Percentiles rank a stretch among this genome's conserved stretches.
Conservation (phyloP, 2,329 filamentous ascomycete genomes). For the Tolypocladium sp. region DNA sequence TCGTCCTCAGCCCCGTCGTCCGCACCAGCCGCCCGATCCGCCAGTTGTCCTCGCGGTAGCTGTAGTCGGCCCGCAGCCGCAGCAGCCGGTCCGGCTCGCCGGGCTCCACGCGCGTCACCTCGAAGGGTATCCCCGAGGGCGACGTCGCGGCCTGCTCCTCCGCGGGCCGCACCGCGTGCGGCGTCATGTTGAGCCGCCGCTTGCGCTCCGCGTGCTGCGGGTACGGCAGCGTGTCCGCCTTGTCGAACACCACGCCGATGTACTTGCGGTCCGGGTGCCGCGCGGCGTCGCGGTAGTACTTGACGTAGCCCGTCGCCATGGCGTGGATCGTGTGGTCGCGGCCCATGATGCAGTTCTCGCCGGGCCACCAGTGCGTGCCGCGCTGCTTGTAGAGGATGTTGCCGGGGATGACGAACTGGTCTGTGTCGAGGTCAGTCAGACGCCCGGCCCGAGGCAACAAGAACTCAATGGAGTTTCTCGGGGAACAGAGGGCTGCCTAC, state of each 20-base stretch:
- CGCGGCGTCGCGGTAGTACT: conserved; percentile 86
- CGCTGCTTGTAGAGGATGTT: conserved; percentile 98
- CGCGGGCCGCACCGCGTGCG: conserved; percentile 32
- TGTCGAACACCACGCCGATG: conserved; percentile 87
- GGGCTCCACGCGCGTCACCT: conserved; percentile 30
- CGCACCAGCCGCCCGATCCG: conserved; percentile 44
- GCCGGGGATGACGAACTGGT: conserved; percentile 87
- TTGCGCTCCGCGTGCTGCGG: conserved; percentile 64
- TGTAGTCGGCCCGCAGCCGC: conserved; percentile 43
- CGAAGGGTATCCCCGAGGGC: conserved; percentile 40
- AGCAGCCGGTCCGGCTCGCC: conserved; percentile 38
- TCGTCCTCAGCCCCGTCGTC: conserved; percentile 40
- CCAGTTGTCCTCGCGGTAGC: conserved; percentile 53
- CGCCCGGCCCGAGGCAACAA: too few relatives aligned
- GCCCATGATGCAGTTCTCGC: conserved; percentile 91
- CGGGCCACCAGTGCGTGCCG: conserved; percentile 87
- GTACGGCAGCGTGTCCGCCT: conserved; percentile 70
- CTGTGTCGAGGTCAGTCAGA: conserved; percentile 33
- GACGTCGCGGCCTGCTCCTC: conserved; percentile 30
- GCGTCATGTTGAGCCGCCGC: conserved; percentile 67
- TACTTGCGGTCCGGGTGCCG: conserved; percentile 82
- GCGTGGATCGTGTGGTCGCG: conserved; percentile 95
- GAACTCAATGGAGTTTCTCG: not conserved
- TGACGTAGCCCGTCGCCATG: conserved; percentile 78
- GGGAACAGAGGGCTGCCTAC: conserved; percentile 34